phyloP scores from a whole-genome alignment of 805 yeast genomes.

The Pichia eremophila region DNA sequence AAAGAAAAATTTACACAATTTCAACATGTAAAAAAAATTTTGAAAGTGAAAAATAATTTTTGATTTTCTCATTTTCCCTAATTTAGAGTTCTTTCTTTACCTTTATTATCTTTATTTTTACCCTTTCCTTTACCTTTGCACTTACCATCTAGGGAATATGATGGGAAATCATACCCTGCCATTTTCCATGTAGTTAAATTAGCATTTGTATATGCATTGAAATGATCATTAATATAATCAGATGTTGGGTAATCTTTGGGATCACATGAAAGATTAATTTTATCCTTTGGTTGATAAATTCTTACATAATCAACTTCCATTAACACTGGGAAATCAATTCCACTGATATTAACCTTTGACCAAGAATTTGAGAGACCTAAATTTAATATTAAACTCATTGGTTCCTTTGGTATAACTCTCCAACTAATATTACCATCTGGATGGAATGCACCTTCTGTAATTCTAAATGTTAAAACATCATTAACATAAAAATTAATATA shows the following conservation, averaged over 20 bases:
- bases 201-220: slow-evolving; percentile 26
- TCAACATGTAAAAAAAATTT: no score
- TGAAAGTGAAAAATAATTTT: no score
- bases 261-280: slow-evolving; percentile 28
- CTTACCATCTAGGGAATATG: slow-evolving; percentile 11
- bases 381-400: slow-evolving; percentile 73
- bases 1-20: no score
- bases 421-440: slow-evolving; percentile 50
- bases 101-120: no score
- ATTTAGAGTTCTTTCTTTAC: no score
- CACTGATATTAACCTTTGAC: slow-evolving; percentile 31
- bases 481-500: slow-evolving; percentile 30
- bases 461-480: slow-evolving; percentile 20
- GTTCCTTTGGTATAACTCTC: slow-evolving; percentile 73
- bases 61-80: no score
- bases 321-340: slow-evolving; percentile 28
- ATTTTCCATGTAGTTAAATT: slow-evolving; percentile 30
- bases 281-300: slow-evolving; percentile 30
- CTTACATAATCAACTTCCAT: slow-evolving; percentile 33
- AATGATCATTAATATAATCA: slow-evolving; percentile 13
- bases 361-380: slow-evolving; percentile 62
- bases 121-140: background rate
- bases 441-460: slow-evolving; percentile 28
- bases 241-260: slow-evolving; percentile 30
- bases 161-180: slow-evolving; percentile 31